Conservation (phyloP, 768 basidiomycete species). For the Termitomyces sp. region DNA sequence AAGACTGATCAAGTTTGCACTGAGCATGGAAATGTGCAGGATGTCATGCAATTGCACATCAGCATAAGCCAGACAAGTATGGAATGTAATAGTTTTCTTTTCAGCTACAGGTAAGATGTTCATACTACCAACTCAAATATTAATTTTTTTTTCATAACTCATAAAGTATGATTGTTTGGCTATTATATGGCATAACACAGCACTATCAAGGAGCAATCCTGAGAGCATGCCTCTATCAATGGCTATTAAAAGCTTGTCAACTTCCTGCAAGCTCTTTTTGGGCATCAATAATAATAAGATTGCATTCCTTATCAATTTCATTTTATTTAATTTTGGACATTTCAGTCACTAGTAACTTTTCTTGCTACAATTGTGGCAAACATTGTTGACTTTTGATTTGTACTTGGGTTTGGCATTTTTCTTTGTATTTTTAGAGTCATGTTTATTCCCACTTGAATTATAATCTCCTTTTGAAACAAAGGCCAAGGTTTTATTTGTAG, state of each 20-base stretch:
- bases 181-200: too few relatives aligned
- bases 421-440: too few relatives aligned
- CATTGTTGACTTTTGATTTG: background rate
- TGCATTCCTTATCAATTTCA: background rate
- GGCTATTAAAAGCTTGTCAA: too few relatives aligned
- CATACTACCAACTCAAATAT: background rate
- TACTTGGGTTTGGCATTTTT: background rate
- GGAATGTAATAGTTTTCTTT: background rate
- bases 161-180: background rate
- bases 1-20: too few relatives aligned
- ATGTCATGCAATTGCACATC: background rate
- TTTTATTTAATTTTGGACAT: background rate
- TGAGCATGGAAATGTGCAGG: too few relatives aligned
- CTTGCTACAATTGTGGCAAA: too few relatives aligned
- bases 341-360: background rate
- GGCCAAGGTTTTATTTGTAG: too few relatives aligned
- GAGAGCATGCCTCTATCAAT: too few relatives aligned
- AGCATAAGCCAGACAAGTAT: background rate
- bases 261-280: too few relatives aligned
- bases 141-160: background rate
- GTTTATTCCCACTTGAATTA: too few relatives aligned
- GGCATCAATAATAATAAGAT: too few relatives aligned
- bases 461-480: too few relatives aligned
- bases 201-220: background rate
- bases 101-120: background rate